Conservation (phyloP, 2,329 filamentous ascomycete genomes). For the Sarocladium kiliense region DNA sequence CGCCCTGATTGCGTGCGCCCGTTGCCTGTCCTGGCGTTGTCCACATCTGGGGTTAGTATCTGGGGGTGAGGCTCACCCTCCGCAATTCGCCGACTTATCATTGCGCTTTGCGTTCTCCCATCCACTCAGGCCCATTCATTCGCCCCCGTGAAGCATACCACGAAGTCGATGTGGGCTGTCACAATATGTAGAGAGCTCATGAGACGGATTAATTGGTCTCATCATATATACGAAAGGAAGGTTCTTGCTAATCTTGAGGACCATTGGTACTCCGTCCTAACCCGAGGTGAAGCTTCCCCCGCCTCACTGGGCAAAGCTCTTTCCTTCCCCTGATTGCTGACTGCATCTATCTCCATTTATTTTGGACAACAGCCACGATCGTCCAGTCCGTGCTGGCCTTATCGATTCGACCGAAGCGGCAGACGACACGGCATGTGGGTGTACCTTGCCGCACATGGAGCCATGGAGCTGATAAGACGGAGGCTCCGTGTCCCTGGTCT, state of each 20-base stretch:
- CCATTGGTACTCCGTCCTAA: too few species aligned
- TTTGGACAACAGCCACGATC: too few species aligned
- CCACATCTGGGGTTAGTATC: conserved; percentile 1
- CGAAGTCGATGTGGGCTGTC: too few species aligned
- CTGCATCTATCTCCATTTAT: too few species aligned
- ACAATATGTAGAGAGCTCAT: too few species aligned
- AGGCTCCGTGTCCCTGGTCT: too few species aligned
- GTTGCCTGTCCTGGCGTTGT: not conserved
- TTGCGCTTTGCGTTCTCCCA: not conserved
- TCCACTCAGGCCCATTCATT: not conserved
- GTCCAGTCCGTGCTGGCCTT: too few species aligned
- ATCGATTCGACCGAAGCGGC: too few species aligned
- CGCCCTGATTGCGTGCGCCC: conserved; percentile 1
- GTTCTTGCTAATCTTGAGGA: not conserved
- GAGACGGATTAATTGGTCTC: too few species aligned
- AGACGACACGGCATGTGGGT: not conserved
- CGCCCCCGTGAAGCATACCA: not conserved
- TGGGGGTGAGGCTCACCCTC: conserved; percentile 7
- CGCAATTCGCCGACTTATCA: conserved; percentile 4
- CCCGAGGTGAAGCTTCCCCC: too few species aligned
- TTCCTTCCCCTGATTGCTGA: too few species aligned
- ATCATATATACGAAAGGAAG: not conserved
- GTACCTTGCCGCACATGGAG: not conserved
- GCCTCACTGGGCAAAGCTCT: too few species aligned
- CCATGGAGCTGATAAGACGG: not conserved